Percentiles rank a stretch among this genome's conserved stretches.
These are phyloP conservation scores for Aegle marmelos DNA, from an alignment of 345 rosid genomes.

Conservation along the genomic window DNA sequence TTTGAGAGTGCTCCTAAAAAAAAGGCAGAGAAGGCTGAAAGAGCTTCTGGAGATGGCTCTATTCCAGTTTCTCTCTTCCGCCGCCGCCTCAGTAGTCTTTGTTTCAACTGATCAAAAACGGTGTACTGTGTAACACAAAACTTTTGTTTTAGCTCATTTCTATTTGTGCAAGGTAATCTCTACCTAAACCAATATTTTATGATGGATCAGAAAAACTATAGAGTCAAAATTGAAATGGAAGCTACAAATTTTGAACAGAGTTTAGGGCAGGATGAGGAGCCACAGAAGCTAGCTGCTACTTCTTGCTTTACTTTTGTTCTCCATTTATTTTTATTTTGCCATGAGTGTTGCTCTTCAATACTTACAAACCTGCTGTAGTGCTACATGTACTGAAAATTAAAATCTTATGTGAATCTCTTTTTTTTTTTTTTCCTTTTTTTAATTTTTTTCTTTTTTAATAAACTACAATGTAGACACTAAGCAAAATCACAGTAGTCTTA, in stretches of 20 bases:
- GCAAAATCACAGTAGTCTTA: background rate
- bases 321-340: background rate
- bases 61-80: conserved; percentile 28
- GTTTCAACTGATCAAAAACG: conserved; percentile 92
- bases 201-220: background rate
- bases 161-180: background rate
- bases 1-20: conserved; percentile 83
- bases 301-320: background rate
- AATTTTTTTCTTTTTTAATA: too few relatives aligned
- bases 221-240: background rate
- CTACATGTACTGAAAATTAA: background rate
- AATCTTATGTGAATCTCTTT: background rate
- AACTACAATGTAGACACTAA: background rate
- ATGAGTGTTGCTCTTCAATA: background rate
- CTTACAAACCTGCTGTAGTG: background rate
- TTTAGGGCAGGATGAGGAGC: background rate
- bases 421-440: too few relatives aligned
- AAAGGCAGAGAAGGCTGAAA: conserved; percentile 86
- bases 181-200: background rate
- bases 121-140: conserved; percentile 59
- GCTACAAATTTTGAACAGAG: background rate
- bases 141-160: conserved; percentile 21
- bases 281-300: background rate
- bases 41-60: conserved; percentile 48
- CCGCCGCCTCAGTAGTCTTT: conserved; percentile 42